phyloP scores from a whole-genome alignment of 2,329 filamentous ascomycete species.

The Xylaria sp. region DNA sequence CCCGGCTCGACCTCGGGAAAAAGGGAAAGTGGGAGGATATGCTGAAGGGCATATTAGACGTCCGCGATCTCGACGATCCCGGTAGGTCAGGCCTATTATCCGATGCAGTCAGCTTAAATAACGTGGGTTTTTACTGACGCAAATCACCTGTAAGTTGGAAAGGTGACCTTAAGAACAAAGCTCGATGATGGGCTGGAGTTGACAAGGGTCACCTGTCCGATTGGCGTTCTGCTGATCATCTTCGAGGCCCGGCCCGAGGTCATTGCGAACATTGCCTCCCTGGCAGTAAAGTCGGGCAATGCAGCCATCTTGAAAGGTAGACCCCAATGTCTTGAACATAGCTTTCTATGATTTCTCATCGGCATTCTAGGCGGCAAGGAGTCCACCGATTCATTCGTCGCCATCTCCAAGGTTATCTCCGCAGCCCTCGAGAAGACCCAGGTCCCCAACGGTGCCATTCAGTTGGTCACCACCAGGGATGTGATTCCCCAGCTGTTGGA shows the following conservation, averaged over 20 bases:
- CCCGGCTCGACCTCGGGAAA: conserved; percentile 82
- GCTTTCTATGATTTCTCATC: neutral
- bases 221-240: conserved; percentile 96
- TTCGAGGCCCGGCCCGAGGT: conserved; percentile 98
- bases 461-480: conserved; percentile 92
- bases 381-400: conserved; percentile 90
- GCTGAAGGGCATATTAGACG: conserved; percentile 91
- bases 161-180: conserved; percentile 78
- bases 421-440: conserved; percentile 69
- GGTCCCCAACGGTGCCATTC: conserved; percentile 85
- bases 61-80: conserved; percentile 81
- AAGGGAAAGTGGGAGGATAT: conserved; percentile 97
- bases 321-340: neutral
- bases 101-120: neutral
- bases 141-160: conserved; percentile 65
- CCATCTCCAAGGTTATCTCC: conserved; percentile 85
- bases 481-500: conserved; percentile 85
- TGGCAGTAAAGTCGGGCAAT: conserved; percentile 97
- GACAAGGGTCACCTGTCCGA: conserved; percentile 89
- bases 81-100: conserved; percentile 55
- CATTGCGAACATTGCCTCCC: conserved; percentile 94
- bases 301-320: conserved; percentile 90
- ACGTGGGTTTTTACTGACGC: conserved; percentile 12
- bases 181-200: conserved; percentile 85
- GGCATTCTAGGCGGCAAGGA: conserved; percentile 75